phyloP scores from a whole-genome alignment of 1,139 yeast species.

The Blastobotrys illinoisensis region DNA sequence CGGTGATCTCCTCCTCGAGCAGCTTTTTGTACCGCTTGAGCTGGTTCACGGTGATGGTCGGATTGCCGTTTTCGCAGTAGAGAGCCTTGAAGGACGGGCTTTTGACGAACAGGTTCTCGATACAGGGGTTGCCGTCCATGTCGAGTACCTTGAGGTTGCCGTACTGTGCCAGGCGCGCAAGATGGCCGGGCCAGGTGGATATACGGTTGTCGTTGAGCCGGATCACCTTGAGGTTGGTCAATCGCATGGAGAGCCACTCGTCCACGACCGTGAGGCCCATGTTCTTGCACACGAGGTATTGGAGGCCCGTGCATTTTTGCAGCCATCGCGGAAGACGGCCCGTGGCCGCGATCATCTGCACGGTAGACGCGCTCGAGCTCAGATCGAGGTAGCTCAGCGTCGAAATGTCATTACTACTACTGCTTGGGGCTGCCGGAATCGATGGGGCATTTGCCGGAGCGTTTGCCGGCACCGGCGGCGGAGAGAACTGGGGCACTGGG shows the following conservation, averaged over 20 bases:
- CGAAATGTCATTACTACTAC: conserved; percentile 12
- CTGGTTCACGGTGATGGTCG: conserved; percentile 2
- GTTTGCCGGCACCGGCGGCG: neutral
- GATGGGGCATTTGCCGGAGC: neutral
- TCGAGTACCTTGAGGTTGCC: conserved; percentile 25
- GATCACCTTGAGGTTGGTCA: conserved; percentile 22
- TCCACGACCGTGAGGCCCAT: conserved; percentile 26
- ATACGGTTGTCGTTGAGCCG: conserved; percentile 27
- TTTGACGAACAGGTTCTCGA: conserved; percentile 20
- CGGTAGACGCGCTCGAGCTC: conserved; percentile 17
- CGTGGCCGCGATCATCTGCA: conserved; percentile 20
- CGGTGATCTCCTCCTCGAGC: conserved; percentile 8
- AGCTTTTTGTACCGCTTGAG: conserved; percentile 12
- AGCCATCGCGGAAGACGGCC: conserved; percentile 30
- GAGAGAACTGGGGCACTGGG: neutral
- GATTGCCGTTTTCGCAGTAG: conserved; percentile 16
- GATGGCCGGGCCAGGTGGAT: conserved; percentile 31
- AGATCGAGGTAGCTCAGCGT: conserved; percentile 25
- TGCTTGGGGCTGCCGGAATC: neutral
- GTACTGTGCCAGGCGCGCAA: conserved; percentile 21
- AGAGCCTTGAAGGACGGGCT: conserved; percentile 18
- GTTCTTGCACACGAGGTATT: conserved; percentile 25
- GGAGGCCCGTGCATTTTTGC: conserved; percentile 23
- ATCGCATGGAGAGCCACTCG: conserved; percentile 27
- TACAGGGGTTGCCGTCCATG: conserved; percentile 32